Conservation (phyloP, 2,329 filamentous ascomycete species). For the Neocatenulostroma microsporum region DNA sequence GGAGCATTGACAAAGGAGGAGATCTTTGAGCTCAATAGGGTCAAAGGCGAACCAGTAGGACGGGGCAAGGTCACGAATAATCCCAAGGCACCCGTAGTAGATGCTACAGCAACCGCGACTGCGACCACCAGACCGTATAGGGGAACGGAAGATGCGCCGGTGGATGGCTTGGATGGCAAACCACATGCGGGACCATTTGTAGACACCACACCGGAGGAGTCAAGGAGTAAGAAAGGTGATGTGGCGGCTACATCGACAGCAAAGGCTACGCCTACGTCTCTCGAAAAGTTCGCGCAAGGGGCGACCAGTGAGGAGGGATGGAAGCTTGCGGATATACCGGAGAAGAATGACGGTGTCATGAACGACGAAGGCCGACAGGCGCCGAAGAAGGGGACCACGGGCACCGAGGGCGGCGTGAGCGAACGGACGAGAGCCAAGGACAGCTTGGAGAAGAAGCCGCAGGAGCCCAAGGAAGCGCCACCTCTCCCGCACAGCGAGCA, state of each 20-base stretch:
- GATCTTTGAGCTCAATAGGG: constrained; percentile 9
- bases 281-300: constrained; percentile 37
- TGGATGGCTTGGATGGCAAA: constrained; percentile 89
- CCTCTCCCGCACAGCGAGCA: constrained; percentile 75
- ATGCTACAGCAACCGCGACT: constrained; percentile 13
- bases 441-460: constrained; percentile 66
- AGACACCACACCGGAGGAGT: constrained; percentile 38
- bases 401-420: constrained; percentile 81
- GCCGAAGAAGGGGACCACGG: constrained; percentile 78
- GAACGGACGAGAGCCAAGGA: constrained; percentile 70
- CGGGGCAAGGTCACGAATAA: constrained; percentile 16
- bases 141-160: constrained; percentile 71
- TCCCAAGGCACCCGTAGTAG: constrained; percentile 15
- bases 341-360: constrained; percentile 75
- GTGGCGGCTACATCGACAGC: constrained; percentile 15
- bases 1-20: constrained; percentile 7
- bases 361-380: constrained; percentile 69
- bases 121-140: constrained; percentile 27
- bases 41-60: constrained; percentile 8
- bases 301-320: constrained; percentile 35
- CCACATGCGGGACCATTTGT: constrained; percentile 81
- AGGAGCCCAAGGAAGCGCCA: constrained; percentile 76
- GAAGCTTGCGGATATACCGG: constrained; percentile 37
- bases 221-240: constrained; percentile 18
- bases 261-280: constrained; percentile 28